Evolutionary conservation across 2,329 filamentous ascomycete genomes (phyloP).

Genomic region (Knoxdaviesia capensis): DNA sequence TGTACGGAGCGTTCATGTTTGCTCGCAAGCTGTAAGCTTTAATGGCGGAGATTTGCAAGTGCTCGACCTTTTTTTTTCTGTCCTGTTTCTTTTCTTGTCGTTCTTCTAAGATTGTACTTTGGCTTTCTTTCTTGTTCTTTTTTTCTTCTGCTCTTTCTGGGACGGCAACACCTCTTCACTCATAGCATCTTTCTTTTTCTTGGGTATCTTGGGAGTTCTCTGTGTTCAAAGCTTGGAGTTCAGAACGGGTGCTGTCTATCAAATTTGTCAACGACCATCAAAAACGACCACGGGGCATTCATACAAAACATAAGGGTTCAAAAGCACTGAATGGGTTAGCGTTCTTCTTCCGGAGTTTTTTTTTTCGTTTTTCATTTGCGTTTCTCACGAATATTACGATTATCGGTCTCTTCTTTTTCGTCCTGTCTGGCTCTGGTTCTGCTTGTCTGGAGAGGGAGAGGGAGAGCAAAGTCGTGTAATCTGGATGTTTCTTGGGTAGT

Average conservation of each 20-base stretch:
- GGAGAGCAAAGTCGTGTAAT: background rate
- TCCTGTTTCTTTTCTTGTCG: constrained; percentile 1
- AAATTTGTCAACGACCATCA: too few species aligned
- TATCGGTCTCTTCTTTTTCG: background rate
- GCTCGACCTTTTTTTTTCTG: background rate
- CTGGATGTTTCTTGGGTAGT: background rate
- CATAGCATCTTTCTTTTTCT: background rate
- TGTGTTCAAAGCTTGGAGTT: background rate
- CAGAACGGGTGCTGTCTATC: too few species aligned
- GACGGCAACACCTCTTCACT: too few species aligned
- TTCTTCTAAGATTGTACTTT: background rate
- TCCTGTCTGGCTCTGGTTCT: background rate
- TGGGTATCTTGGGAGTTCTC: background rate
- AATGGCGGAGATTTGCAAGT: background rate
- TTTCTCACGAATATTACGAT: background rate
- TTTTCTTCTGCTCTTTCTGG: background rate
- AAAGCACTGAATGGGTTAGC: too few species aligned
- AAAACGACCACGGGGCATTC: too few species aligned
- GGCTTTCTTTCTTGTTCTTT: background rate
- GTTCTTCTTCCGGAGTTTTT: background rate
- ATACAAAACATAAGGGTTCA: too few species aligned
- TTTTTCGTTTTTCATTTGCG: background rate
- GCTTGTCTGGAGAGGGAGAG: background rate
- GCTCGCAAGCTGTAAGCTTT: constrained; percentile 29
- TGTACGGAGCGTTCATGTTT: constrained; percentile 62